These are phyloP conservation scores for Misopates orontium DNA, from an alignment of 257 asterid genomes.

Conservation along the genomic window DNA sequence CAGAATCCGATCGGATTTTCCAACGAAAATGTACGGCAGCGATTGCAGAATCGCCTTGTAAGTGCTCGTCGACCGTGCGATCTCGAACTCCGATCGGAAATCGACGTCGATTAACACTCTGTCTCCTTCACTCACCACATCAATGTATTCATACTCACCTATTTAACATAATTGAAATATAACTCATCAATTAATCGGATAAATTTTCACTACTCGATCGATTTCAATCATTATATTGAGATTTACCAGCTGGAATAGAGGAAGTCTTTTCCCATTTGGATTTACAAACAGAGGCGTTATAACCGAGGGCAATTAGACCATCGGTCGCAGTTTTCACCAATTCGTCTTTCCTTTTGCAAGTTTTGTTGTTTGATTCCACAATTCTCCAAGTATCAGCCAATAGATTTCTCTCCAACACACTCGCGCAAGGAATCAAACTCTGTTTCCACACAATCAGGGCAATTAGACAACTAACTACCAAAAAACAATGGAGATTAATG, in stretches of 20 bases:
- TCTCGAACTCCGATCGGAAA: slow-evolving; percentile 89
- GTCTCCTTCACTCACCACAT: slow-evolving; percentile 66
- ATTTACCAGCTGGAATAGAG: slow-evolving; percentile 71
- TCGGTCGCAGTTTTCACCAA: slow-evolving; percentile 59
- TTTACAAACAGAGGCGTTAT: slow-evolving; percentile 72
- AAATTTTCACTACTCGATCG: background rate
- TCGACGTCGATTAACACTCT: slow-evolving; percentile 75
- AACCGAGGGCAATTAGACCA: slow-evolving; percentile 60
- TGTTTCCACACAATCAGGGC: slow-evolving; percentile 22
- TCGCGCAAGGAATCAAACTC: slow-evolving; percentile 75
- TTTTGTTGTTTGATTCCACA: slow-evolving; percentile 60
- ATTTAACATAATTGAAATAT: background rate
- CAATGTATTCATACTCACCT: slow-evolving; percentile 91
- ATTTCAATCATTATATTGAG: background rate
- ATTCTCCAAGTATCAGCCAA: slow-evolving; percentile 73
- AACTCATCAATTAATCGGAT: background rate
- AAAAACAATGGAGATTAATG: background rate
- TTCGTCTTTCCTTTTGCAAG: slow-evolving; percentile 63
- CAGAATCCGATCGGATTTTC: slow-evolving; percentile 73
- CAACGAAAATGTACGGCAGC: slow-evolving; percentile 77
- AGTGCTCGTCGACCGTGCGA: slow-evolving; percentile 76
- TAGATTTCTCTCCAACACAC: slow-evolving; percentile 66
- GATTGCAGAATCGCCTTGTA: slow-evolving; percentile 63
- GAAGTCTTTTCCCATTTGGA: slow-evolving; percentile 83
- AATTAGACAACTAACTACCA: too few relatives aligned